Evolutionary conservation across 805 yeast genomes (phyloP), one percentile per base, ranked within the genome.

Genomic region (Kuraishia molischiana): DNA sequence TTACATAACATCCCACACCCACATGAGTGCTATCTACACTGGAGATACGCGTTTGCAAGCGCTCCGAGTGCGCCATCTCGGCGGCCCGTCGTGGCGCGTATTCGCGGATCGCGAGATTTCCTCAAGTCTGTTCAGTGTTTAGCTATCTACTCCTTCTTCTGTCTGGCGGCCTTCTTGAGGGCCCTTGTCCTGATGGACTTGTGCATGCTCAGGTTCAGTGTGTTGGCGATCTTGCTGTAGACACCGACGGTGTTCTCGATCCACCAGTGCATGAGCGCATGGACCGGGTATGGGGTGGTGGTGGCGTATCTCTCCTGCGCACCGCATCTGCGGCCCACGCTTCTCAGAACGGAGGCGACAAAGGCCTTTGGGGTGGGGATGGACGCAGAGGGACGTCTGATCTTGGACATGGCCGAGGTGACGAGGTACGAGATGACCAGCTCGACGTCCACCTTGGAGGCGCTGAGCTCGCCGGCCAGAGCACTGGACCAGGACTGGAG

Each of bases 321-420:
- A 39, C 98, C 98, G 35, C 79, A 76, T 48, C 95, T 76, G 53
- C 85, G 79, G 19, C 97, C 97, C 42, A 80, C 73, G 39, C 72
- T 67, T 34, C 62, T 62, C 50, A 92, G 69, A 5, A 85, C 70
- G 15, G 92, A 62, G n/a, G 63, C 56, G 32, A 92, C 98, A 59
- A 92, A 92, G 19, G 55, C 54, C 55, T 75, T 73, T 39, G 97
- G 95, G 51, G 65, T 79, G 43, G 98, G 98, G 51, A 89, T 84
- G 49, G 77, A 49, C 26, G 68, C 56, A 18, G 94, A 80, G 9
- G 92, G 55, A 52, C 81, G 77, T 61, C 79, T 80, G 52, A 92
- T 76, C 68, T 92, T 92, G 33, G 97, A 89, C 97, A 92, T 87
- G 44, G 95, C 84, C 24, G 95, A 83, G 4, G 96, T 82, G 30